Evolutionary conservation across 345 rosid genomes (phyloP), one percentile per base, ranked within the genome.

Genomic region (Eutrema japonicum): DNA sequence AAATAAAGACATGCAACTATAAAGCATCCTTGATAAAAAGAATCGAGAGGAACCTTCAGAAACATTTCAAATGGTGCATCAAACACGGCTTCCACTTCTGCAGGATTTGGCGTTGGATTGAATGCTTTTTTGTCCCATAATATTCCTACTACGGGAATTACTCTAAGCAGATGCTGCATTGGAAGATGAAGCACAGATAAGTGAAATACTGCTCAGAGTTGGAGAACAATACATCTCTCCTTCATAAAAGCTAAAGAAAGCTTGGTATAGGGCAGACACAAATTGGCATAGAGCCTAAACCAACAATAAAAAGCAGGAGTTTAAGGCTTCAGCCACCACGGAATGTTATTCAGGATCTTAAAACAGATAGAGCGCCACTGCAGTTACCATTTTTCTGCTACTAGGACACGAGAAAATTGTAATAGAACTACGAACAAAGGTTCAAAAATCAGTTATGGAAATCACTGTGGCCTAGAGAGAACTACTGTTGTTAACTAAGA

Each of bases 21-120:
- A 66, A 36, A 61, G 43, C 51, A 40, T 1, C 53, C 46, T 58
- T 32, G 10, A 48, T 48, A 8, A 64, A 35, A 60, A 40, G 7
- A 61, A 64, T 71, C 54, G 42, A 57, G 30, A 35, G 13, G 7
- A 82, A 86, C 94, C 94, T 85, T 87, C 30, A 88, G 78, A 71
- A 91, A 91, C 90, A 91, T 88, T 79, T 87, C 94, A 80, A 91
- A 74, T 7, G 90, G 97, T 70, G 84, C 93, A 81, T 90, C 95
- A 46, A 90, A 88, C 30, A 87, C 84, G 32, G 78, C 85, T 67
- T 90, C 97, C n/a, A 91, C 96, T 83, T 93, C 98, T 27, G 81
- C 82, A 54, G 91, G 88, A 80, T 72, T 90, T 70, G 91, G 92
- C 10, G 63, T 42, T 30, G 97, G 89, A 57, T 71, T 78, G 81